A percentile compares a stretch with the other conserved stretches of the same genome.
phyloP scores from a whole-genome alignment of 192 early-diverging fungal species.

The Oehlia diaphana region DNA sequence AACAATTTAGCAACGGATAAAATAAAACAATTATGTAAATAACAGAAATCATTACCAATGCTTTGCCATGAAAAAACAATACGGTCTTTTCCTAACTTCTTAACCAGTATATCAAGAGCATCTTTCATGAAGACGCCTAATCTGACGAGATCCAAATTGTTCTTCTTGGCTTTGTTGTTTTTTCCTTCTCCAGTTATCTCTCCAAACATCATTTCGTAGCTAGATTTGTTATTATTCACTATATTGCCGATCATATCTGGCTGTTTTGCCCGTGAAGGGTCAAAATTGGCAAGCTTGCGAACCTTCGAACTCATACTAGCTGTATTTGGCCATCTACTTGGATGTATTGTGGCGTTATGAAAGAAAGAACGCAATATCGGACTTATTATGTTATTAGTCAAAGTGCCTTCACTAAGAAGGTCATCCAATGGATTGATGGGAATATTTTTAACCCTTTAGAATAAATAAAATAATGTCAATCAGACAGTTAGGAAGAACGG shows the following conservation, averaged over 20 bases:
- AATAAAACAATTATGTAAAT: too few relatives aligned
- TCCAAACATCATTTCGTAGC: constrained; percentile 28
- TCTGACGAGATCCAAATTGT: constrained; percentile 17
- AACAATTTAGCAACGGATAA: too few relatives aligned
- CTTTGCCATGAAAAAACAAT: constrained; percentile 7
- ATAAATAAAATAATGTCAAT: neutral
- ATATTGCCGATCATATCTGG: constrained; percentile 28
- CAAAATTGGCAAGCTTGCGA: constrained; percentile 22
- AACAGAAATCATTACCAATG: too few relatives aligned
- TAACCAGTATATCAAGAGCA: constrained; percentile 1
- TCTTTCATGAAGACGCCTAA: constrained; percentile 31
- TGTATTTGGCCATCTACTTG: too few relatives aligned
- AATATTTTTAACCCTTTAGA: neutral
- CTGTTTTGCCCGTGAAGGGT: constrained; percentile 3
- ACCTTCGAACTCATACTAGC: too few relatives aligned
- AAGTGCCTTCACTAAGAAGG: constrained; percentile 17
- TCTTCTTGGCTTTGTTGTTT: constrained; percentile 23
- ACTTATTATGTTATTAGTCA: neutral
- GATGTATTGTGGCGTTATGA: too few relatives aligned
- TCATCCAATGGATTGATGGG: neutral
- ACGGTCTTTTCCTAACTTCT: neutral
- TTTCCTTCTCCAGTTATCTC: constrained; percentile 16
- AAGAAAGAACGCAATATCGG: too few relatives aligned
- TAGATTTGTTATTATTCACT: constrained; percentile 23
- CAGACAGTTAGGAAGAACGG: neutral